Conservation (phyloP, 2,329 filamentous ascomycete genomes). For the Fusarium hainanense region DNA sequence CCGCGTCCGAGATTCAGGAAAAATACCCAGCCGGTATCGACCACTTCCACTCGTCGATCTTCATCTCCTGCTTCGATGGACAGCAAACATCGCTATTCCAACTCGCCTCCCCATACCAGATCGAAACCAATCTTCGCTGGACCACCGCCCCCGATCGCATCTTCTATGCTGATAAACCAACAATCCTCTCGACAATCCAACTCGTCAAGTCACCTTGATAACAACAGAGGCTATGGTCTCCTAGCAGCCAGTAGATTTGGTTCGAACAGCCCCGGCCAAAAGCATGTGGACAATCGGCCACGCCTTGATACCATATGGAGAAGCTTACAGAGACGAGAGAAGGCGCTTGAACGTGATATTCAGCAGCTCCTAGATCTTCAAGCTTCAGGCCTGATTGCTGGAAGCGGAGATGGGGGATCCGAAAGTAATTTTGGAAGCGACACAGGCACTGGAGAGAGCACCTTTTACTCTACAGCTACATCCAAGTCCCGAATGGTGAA, state of each 20-base stretch:
- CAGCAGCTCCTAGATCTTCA: conserved; percentile 63
- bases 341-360: conserved; percentile 58
- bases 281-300: conserved; percentile 42
- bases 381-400: conserved; percentile 56
- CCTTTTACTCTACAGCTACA: conserved; percentile 54
- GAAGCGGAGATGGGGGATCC: conserved; percentile 46
- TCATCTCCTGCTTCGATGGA: conserved; percentile 36
- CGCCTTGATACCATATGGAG: conserved; percentile 61
- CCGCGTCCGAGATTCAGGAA: conserved; percentile 40
- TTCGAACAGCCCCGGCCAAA: conserved; percentile 48
- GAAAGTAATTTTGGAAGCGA: conserved; percentile 46
- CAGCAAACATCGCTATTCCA: conserved; percentile 45
- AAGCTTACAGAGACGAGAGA: conserved; percentile 59
- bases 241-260: conserved; percentile 33
- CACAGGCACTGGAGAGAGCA: conserved; percentile 57
- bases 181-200: conserved; percentile 8
- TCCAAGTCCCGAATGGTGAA: conserved; percentile 55
- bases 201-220: conserved; percentile 26
- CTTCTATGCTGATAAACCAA: conserved; percentile 50
- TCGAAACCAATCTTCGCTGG: conserved; percentile 57
- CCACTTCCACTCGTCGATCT: conserved; percentile 19
- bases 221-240: conserved; percentile 21
- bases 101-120: conserved; percentile 50
- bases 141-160: conserved; percentile 64
- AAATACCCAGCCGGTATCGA: conserved; percentile 11